Percentiles rank a stretch among this genome's conserved stretches.
Conservation (phyloP, 2,329 filamentous ascomycete species). For the Pseudogymnoascus sp. region DNA sequence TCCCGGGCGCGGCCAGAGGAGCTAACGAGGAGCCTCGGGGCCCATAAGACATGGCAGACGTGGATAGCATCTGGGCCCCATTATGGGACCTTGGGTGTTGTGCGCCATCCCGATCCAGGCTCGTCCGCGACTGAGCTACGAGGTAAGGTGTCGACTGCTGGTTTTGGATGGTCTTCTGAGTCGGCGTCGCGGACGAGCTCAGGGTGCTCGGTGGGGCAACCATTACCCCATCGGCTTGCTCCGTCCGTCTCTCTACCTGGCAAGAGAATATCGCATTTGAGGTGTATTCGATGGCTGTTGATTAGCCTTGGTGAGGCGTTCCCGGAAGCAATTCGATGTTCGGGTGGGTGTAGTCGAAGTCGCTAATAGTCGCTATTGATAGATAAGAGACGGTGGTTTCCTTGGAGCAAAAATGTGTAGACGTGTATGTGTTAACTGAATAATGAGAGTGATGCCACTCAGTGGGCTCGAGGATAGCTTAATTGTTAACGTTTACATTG, state of each 20-base stretch:
- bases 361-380: background rate
- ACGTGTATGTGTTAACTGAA: background rate
- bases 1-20: conserved; percentile 64
- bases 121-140: conserved; percentile 35
- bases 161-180: conserved; percentile 42
- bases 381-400: background rate
- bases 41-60: conserved; percentile 52
- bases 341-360: background rate
- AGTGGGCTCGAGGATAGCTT: background rate
- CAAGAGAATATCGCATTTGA: conserved; percentile 3
- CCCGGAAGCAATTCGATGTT: background rate
- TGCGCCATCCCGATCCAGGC: conserved; percentile 50
- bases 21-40: conserved; percentile 63
- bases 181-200: conserved; percentile 45
- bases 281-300: background rate
- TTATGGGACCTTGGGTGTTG: conserved; percentile 38
- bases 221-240: conserved; percentile 27
- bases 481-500: conserved; percentile 7
- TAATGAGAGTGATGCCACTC: conserved; percentile 1
- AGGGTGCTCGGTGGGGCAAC: conserved; percentile 38
- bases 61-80: conserved; percentile 41
- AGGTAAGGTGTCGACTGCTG: conserved; percentile 35
- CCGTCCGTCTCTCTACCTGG: conserved; percentile 4
- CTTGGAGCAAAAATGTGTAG: background rate
- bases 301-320: background rate